Conservation (phyloP, 2,329 filamentous ascomycete genomes). For the Hirsutella thompsonii region DNA sequence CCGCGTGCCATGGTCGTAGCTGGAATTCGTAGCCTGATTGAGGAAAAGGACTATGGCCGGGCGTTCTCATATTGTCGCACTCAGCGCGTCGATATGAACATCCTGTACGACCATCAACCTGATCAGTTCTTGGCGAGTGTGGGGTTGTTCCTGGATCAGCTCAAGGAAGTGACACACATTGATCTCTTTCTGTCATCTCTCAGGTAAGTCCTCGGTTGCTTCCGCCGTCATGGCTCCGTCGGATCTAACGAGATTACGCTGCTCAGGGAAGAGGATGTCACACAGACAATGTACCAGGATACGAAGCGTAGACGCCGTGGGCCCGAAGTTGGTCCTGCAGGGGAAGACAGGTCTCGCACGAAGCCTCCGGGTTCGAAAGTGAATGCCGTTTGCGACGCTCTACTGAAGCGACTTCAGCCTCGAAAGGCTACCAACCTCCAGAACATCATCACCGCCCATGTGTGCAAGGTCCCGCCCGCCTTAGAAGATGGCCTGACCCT, state of each 20-base stretch:
- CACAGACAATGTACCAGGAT: slow-evolving; percentile 85
- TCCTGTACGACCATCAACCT: slow-evolving; percentile 86
- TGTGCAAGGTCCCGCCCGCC: slow-evolving; percentile 86
- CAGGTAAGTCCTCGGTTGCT: slow-evolving; percentile 34
- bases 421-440: slow-evolving; percentile 58
- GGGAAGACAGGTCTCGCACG: slow-evolving; percentile 6
- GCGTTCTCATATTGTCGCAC: slow-evolving; percentile 83
- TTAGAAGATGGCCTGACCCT: slow-evolving; percentile 73
- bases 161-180: slow-evolving; percentile 69
- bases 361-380: slow-evolving; percentile 44
- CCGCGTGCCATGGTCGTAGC: slow-evolving; percentile 86
- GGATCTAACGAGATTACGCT: slow-evolving; percentile 3
- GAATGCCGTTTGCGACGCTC: slow-evolving; percentile 78
- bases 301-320: slow-evolving; percentile 40
- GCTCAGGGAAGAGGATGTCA: slow-evolving; percentile 73
- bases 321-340: slow-evolving; percentile 2
- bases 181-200: slow-evolving; percentile 86
- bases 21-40: slow-evolving; percentile 72
- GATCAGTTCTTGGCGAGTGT: slow-evolving; percentile 71
- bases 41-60: slow-evolving; percentile 64
- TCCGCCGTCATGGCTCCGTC: slow-evolving; percentile 10
- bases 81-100: slow-evolving; percentile 96
- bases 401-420: slow-evolving; percentile 54
- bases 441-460: slow-evolving; percentile 87
- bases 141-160: slow-evolving; percentile 66